These are phyloP conservation scores for Ustanciosporium gigantosporum DNA, from an alignment of 1,284 basidiomycete species.

Conservation along the genomic window DNA sequence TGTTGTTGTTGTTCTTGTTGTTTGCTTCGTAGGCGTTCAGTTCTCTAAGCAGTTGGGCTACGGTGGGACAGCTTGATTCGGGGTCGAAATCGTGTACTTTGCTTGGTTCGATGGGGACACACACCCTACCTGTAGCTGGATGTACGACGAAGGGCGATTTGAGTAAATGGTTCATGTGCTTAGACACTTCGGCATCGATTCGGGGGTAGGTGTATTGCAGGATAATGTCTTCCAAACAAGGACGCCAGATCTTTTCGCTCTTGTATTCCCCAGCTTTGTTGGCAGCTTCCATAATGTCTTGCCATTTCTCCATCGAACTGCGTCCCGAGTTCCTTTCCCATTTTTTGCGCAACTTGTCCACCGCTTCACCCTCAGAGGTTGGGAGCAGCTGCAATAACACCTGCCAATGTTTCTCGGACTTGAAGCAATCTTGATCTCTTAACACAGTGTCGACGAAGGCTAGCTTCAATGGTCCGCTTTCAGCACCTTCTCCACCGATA, in stretches of 20 bases:
- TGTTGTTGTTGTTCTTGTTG: conserved; percentile 52
- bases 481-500: conserved; percentile 58
- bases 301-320: conserved; percentile 74
- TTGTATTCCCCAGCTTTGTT: conserved; percentile 54
- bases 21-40: conserved; percentile 67
- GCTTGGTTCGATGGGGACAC: conserved; percentile 84
- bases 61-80: conserved; percentile 75
- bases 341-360: conserved; percentile 64
- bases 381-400: conserved; percentile 77
- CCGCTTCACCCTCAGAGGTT: conserved; percentile 39
- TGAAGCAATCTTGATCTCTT: conserved; percentile 84
- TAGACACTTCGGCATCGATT: conserved; percentile 94
- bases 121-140: conserved; percentile 92
- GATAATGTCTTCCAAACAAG: conserved; percentile 74
- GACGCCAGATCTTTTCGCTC: conserved; percentile 47
- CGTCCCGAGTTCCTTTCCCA: conserved; percentile 70
- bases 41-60: conserved; percentile 78
- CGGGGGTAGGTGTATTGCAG: conserved; percentile 95
- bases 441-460: conserved; percentile 76
- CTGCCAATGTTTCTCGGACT: conserved; percentile 73
- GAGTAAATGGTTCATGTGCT: conserved; percentile 94
- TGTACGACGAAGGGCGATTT: conserved; percentile 98
- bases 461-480: conserved; percentile 64
- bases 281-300: conserved; percentile 66
- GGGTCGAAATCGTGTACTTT: conserved; percentile 85